Base-by-base conservation (phyloP, 108 stramenopile species). In the Epithemia pelagica region DNA sequence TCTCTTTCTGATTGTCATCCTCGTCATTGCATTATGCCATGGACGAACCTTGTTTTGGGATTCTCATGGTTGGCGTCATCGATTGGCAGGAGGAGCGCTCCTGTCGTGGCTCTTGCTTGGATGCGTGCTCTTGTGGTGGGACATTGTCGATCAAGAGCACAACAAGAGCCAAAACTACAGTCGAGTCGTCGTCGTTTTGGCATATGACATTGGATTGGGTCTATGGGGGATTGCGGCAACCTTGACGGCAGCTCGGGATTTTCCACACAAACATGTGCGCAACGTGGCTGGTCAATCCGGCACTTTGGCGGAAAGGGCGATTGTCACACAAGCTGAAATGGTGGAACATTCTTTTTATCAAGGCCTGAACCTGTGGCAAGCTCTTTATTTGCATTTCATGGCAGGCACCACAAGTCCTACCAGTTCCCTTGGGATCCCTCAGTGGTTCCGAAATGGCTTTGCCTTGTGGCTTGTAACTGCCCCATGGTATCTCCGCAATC, bases 281-380 rank as follows among this genome's bases (percentile, higher is more conserved):
- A 91, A 88, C 65, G 66, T 31, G 8, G 52, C 70, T 0, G 79
- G 78, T 2, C 87, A 85, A 58, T 88, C 86, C 15, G 92, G 92
- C 18, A 86, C 88, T 25, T 67, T 94, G 30, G 79, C 86, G 20
- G 59, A 74, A 26, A 33, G 54, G 28, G 86, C 92, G 20, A 84
- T 85, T 31, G 89, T 94, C n/a, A 94, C 89, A 52, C 83, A 87
- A 32, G 58, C 70, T 15, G 92, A 94, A 76, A 94, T 94, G 92
- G 68, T 94, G 2, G 92, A 94, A 61, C 92, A 94, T 74, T 71
- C 76, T 21, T 91, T 91, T 68, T 94, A 94, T 66, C 92, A 94
- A 70, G 69, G 24, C 2, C 68, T 94, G 64, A 94, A 94, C 70
- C 62, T 94, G 0, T 32, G 56, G 22, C 92, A 94, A 69, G 77